Evolutionary conservation across 2,329 filamentous ascomycete species (phyloP), one percentile per base, ranked within the genome.

Genomic region (Colletotrichum sublineola): DNA sequence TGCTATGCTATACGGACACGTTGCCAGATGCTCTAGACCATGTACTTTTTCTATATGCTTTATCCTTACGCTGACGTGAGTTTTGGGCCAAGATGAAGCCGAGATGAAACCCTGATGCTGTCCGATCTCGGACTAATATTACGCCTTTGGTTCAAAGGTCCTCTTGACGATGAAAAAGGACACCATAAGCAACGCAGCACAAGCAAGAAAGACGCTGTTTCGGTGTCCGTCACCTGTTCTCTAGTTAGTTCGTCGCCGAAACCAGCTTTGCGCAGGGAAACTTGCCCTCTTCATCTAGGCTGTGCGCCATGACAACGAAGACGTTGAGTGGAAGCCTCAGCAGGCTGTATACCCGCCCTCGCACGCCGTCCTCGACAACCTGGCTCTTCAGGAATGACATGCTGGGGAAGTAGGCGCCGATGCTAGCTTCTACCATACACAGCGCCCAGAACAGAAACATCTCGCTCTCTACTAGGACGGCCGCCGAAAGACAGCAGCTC

Each of bases 331-430:
- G 89, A 29, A 90, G 81, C 40, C 89, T 84, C 77, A 91, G 80
- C 64, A 89, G 80, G 20, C 86, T 86, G 77, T 91, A 91, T 20
- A 90, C 83, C 55, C 84, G 85, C 3, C 85, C 87, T 55, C 89
- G 82, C 33, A 84, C 81, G 2, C 83, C 83, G 76, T 91, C 88
- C 1, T 87, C 84, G n/a, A 90, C 81, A 3, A 87, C 77, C 53
- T 84, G 81, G 44, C 86, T 86, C 78, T 90, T 90, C 66, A 90
- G 76, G 61, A 85, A 86, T 1, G 84, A 86, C 77, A 90, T 87
- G 69, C 83, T 85, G 0, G 89, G 89, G 75, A 84, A 90, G 76
- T 91, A 91, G 46, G 87, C 81, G 6, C 89, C 89, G 31, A 90
- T 85, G 76, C 87, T 89, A 14, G 82, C 80, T 77, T 91, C 88